Evolutionary conservation across 345 rosid species (phyloP).

Genomic region (Rhodamnia rubescens): DNA sequence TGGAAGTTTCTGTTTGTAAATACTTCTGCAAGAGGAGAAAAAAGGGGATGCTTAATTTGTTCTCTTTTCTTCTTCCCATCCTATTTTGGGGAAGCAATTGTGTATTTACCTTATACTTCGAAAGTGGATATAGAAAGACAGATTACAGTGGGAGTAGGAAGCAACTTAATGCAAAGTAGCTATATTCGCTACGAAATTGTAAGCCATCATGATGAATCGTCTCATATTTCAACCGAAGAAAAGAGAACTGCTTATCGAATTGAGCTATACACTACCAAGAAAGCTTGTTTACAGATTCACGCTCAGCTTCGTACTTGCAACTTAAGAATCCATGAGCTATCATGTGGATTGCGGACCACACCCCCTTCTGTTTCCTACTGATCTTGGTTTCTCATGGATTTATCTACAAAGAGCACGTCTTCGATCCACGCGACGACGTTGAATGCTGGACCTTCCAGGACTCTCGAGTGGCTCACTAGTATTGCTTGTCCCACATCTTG

Average conservation of each 20-base stretch:
- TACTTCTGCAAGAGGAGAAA: no score
- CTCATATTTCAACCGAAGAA: background rate
- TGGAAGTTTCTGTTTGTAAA: no score
- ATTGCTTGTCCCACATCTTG: slow-evolving; percentile 12
- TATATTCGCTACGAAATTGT: background rate
- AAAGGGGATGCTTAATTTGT: no score
- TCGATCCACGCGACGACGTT: slow-evolving; percentile 13
- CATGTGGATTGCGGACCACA: background rate
- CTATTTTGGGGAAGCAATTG: no score
- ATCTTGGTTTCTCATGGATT: no score
- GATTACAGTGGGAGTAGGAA: no score
- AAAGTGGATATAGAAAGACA: no score
- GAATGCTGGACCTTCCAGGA: slow-evolving; percentile 11
- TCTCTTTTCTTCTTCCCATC: no score
- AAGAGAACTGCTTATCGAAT: background rate
- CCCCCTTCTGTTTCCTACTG: background rate
- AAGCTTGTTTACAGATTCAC: background rate
- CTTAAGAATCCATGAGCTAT: background rate
- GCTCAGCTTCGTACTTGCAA: background rate
- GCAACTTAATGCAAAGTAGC: background rate
- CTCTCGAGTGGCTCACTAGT: slow-evolving; percentile 13
- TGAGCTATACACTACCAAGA: background rate
- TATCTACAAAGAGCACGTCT: slow-evolving; percentile 4
- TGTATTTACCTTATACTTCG: no score
- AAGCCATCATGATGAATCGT: background rate